Evolutionary conservation across 169 alveolate genomes (phyloP), one percentile per base, ranked within the genome.

Genomic region (Fabrea salina): DNA sequence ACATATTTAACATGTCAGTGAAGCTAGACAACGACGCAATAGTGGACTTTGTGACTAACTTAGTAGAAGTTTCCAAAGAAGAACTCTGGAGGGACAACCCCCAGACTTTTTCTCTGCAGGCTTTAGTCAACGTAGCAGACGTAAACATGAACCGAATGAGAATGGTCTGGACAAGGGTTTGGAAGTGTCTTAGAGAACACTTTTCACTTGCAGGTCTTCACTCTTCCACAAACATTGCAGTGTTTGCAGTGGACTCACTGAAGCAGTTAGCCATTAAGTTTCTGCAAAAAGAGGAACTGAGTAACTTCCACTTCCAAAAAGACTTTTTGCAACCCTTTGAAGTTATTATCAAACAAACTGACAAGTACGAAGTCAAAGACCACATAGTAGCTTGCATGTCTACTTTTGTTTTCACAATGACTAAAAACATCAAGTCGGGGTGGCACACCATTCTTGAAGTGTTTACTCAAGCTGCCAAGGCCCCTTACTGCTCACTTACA

Each of bases 41-140:
- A 49, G 74, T 89, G 1, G 97, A 90, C 56, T 92, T 95, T 66
- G 93, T 95, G 3, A 71, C 66, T 56, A 71, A 86, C 7, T 83
- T 93, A 39, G 89, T 96, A 68, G 86, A 82, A 40, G 87, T 91
- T 33, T 85, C 96, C 0, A 84, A 79, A 59, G 93, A 80, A 54
- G 97, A 93, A 71, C 83, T 95, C 4, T 75, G 75, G 40, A 84
- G 80, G 33, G 76, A 78, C 5, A 68, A 85, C 72, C 94, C 96
- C 35, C 87, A 94, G 72, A 84, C 88, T 61, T 96, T 94, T 86
- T 80, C 87, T 47, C 90, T 96, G 37, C 94, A 94, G 72, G 92
- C 91, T 78, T 76, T 96, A 8, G 96, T 93, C 1, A 97, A 94
- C 81, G 96, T 94, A 0, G 94, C 97, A 5, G 97, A 92, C 75